Base-by-base conservation (phyloP, 345 rosid species). In the Ailanthus altissimus region DNA sequence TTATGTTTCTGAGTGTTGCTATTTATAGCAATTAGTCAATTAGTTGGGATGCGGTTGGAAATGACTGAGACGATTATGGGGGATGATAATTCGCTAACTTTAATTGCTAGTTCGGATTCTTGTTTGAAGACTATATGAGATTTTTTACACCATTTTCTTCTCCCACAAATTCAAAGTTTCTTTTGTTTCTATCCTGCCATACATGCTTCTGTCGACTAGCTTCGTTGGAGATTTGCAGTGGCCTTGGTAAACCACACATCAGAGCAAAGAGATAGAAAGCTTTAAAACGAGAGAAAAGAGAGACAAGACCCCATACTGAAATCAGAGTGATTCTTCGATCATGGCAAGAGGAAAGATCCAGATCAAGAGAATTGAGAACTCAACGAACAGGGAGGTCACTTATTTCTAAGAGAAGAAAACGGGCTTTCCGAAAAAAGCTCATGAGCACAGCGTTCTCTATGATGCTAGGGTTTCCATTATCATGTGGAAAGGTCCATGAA, bases 271-370 rank as follows among this genome's bases (percentile, higher is more conserved):
- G 18, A 5, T 12, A 36, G 21, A 28, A 25, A 32, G 4, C 38
- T 3, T n/a, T 32, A 5, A 21, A 45, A 66, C 28, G 7, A 69
- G 25, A 70, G 40, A 49, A 50, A 51, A 32, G 38, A 5, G 16
- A 9, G 53, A 20, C 8, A 16, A 16, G 12, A 25, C 5, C 3
- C 5, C 23, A 25, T 25, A 46, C 45, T 25, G 4, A 56, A n/a
- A 21, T 23, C 32, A 25, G 47, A 67, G 53, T 43, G 51, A 43
- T 32, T 32, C 25, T 36, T 12, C 0, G 9, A 7, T 6, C 5
- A 92, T 91, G 97, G 89, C 93, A 79, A 81, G 97, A 78, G 97
- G 94, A 56, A 90, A 90, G 93, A 91, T 88, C 86, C 91, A 91
- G 92, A 93, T 93, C 89, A 90, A 86, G 92, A 88, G 83, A 82